Percentiles rank a stretch among this genome's conserved stretches.
Conservation (phyloP, 805 yeast species). For the Millerozyma acaciae region DNA sequence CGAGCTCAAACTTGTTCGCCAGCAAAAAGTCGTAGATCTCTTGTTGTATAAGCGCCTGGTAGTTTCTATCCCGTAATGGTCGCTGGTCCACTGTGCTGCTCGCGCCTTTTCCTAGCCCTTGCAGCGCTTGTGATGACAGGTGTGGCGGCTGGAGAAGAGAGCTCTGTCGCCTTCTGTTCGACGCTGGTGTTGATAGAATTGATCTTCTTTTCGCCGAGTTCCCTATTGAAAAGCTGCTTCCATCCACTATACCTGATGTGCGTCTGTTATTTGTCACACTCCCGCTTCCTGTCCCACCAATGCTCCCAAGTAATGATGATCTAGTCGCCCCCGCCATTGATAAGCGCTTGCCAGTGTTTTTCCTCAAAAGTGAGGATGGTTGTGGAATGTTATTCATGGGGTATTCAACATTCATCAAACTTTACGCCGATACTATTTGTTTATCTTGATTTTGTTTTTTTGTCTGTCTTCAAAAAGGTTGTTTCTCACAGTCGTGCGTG, state of each 20-base stretch:
- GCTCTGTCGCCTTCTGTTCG: slow-evolving; percentile 23
- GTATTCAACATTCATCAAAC: slow-evolving; percentile 4
- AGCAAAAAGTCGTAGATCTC: slow-evolving; percentile 64
- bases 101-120: slow-evolving; percentile 4
- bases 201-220: slow-evolving; percentile 24
- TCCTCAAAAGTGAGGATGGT: slow-evolving; percentile 13
- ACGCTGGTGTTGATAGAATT: slow-evolving; percentile 32
- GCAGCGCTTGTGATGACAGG: slow-evolving; percentile 12
- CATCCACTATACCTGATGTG: slow-evolving; percentile 1
- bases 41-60: slow-evolving; percentile 61
- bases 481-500: too few relatives aligned
- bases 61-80: slow-evolving; percentile 70
- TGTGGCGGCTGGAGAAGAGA: slow-evolving; percentile 8
- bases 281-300: slow-evolving; percentile 11
- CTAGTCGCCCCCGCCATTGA: slow-evolving; percentile 21
- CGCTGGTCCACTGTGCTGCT: slow-evolving; percentile 52
- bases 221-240: slow-evolving; percentile 5
- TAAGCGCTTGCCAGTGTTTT: slow-evolving; percentile 16
- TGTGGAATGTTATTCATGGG: slow-evolving; percentile 11
- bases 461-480: too few relatives aligned
- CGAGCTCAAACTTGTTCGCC: slow-evolving; percentile 65
- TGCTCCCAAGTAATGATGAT: slow-evolving; percentile 15
- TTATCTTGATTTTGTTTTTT: slow-evolving; percentile 1
- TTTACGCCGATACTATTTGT: slow-evolving; percentile 2
- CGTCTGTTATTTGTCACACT: background rate